Percentiles rank a stretch among this genome's conserved stretches.
phyloP scores from a whole-genome alignment of 768 basidiomycete species.

The Favolaschia claudopus region DNA sequence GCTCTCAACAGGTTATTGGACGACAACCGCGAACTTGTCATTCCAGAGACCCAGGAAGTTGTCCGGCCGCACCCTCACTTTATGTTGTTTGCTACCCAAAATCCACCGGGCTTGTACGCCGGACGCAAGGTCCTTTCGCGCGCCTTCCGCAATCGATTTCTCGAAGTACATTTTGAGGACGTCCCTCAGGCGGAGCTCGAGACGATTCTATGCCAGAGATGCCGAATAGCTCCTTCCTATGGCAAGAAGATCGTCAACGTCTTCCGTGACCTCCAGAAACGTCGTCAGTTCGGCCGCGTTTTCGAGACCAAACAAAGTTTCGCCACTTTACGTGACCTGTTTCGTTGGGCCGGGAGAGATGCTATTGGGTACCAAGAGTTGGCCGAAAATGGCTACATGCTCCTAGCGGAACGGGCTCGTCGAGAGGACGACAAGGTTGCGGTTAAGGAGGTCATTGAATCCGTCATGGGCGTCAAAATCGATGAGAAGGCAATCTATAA shows the following conservation, averaged over 20 bases:
- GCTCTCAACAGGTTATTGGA: slow-evolving; percentile 96
- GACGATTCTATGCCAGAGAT: slow-evolving; percentile 91
- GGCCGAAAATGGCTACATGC: slow-evolving; percentile 97
- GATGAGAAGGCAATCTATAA: slow-evolving; percentile 77
- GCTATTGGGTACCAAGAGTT: slow-evolving; percentile 91
- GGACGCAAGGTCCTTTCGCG: slow-evolving; percentile 94
- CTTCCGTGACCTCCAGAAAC: slow-evolving; percentile 92
- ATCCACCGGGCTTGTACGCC: slow-evolving; percentile 94
- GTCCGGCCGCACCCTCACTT: slow-evolving; percentile 94
- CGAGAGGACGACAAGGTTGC: slow-evolving; percentile 84
- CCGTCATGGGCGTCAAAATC: slow-evolving; percentile 85
- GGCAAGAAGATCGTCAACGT: slow-evolving; percentile 90
- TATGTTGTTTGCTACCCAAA: slow-evolving; percentile 98
- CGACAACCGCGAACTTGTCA: slow-evolving; percentile 94
- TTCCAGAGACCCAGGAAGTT: slow-evolving; percentile 96
- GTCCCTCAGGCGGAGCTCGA: slow-evolving; percentile 95
- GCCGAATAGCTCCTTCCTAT: slow-evolving; percentile 93
- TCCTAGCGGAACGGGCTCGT: slow-evolving; percentile 90
- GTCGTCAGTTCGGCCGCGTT: slow-evolving; percentile 87
- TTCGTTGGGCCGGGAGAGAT: slow-evolving; percentile 94
- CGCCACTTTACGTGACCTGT: slow-evolving; percentile 94
- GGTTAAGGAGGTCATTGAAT: slow-evolving; percentile 93
- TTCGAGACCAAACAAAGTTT: slow-evolving; percentile 99
- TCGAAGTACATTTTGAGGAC: slow-evolving; percentile 97
- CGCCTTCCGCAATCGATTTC: slow-evolving; percentile 95